Base-by-base conservation (phyloP, 202 grass and related monocot species). In the Dendrocalamus latiflorus region DNA sequence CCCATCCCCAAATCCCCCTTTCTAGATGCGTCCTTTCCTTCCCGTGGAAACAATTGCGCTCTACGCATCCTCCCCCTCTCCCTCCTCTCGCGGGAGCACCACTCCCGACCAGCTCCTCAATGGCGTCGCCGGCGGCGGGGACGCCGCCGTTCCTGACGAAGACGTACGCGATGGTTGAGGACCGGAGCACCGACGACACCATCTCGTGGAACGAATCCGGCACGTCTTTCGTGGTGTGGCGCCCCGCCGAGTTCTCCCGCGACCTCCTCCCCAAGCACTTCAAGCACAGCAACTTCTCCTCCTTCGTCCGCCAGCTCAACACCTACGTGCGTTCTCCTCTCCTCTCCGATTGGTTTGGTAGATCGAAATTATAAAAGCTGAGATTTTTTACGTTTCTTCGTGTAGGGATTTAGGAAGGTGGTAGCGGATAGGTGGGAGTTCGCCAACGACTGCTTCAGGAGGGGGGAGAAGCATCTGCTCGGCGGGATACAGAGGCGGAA, bases 181-280 rank as follows among this genome's bases (percentile, higher is more conserved):
- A 97, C 76, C 63, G 78, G 1, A 37, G 41, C 42, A 97, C 86
- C 15, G 60, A 97, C 65, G 91, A 85, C 5, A 81, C 88, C 8
- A 86, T 97, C 79, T 97, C 93, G 12, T 97, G 93, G 91, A 97
- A 88, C 78, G 65, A 75, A 12, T 59, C 78, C 41, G 82, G 88
- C 77, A 89, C 77, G 37, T 72, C 81, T 11, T 97, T 97, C 76
- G 83, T 97, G 16, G 86, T 97, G 38, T 91, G 86, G 93, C 83
- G 78, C 18, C 88, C 88, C 17, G 74, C 92, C 33, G 92, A 94
- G 86, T 97, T 97, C 86, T 92, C 94, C 0, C 70, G 94, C 36
- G 92, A 97, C 89, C 92, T 97, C 53, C 87, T 97, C n/a, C 94
- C 94, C 45, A 97, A 97, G 78, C 94, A 97, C 90, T 97, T 97